Evolutionary conservation across 2,329 filamentous ascomycete genomes (phyloP).

Genomic region (Fonsecaea multimorphosa): DNA sequence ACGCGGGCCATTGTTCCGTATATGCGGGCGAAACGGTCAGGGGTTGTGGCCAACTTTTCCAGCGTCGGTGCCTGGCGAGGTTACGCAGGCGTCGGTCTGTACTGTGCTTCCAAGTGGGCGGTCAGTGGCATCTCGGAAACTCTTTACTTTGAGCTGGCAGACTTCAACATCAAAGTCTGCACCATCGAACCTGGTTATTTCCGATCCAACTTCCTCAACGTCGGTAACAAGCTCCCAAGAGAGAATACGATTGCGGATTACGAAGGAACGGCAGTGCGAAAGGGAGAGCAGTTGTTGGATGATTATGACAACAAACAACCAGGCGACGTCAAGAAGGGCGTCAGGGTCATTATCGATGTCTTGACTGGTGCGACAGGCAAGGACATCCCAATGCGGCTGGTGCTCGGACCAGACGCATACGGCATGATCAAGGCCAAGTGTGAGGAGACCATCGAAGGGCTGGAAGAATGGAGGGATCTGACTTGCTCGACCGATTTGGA

Average conservation of each 20-base stretch:
- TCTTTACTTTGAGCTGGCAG: constrained; percentile 43
- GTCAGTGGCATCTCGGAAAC: constrained; percentile 40
- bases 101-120: constrained; percentile 48
- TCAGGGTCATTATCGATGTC: constrained; percentile 61
- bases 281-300: constrained; percentile 22
- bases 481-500: constrained; percentile 46
- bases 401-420: constrained; percentile 62
- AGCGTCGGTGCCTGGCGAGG: constrained; percentile 44
- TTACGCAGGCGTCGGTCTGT: constrained; percentile 42
- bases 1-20: constrained; percentile 48
- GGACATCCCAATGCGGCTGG: constrained; percentile 60
- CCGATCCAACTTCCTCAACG: constrained; percentile 32
- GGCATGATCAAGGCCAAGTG: constrained; percentile 53
- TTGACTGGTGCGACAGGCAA: constrained; percentile 58
- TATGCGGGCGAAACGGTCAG: constrained; percentile 43
- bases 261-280: constrained; percentile 27
- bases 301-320: constrained; percentile 56
- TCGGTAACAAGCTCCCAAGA: constrained; percentile 17
- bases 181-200: constrained; percentile 48
- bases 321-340: constrained; percentile 63
- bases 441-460: constrained; percentile 48
- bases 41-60: constrained; percentile 48
- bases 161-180: constrained; percentile 45
- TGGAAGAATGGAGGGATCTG: constrained; percentile 60
- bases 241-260: constrained; percentile 31